Evolutionary conservation across 306 rosid genomes (phyloP).

Genomic region (Rosa chinensis): DNA sequence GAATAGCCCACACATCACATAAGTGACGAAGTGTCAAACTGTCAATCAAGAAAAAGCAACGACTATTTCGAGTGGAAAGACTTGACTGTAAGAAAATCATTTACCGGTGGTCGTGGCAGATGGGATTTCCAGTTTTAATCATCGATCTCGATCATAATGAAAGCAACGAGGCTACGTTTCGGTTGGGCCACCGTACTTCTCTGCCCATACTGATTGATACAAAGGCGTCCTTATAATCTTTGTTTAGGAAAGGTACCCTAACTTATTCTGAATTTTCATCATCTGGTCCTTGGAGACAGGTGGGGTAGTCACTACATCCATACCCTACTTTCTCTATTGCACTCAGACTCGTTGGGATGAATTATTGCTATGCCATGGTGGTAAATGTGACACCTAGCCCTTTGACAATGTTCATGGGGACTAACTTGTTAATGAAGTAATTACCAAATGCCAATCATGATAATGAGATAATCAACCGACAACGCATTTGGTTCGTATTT

Average conservation of each 20-base stretch:
- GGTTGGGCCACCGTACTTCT: slow-evolving; percentile 29
- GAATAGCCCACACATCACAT: background rate
- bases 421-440: background rate
- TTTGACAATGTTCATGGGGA: background rate
- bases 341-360: background rate
- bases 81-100: background rate
- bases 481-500: too few relatives aligned
- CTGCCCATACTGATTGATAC: slow-evolving; percentile 23
- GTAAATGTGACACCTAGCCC: background rate
- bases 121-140: background rate
- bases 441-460: background rate
- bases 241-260: slow-evolving; percentile 2
- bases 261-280: background rate
- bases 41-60: background rate
- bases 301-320: background rate
- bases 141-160: background rate
- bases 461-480: too few relatives aligned
- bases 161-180: background rate
- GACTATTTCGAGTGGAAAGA: background rate
- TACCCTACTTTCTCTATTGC: background rate
- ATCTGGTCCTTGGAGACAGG: background rate
- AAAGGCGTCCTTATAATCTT: slow-evolving; percentile 24
- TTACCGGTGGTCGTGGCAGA: background rate
- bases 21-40: background rate
- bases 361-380: background rate